Conservation (phyloP, 176 grass and related monocot species). For the Elaeis guineensis region DNA sequence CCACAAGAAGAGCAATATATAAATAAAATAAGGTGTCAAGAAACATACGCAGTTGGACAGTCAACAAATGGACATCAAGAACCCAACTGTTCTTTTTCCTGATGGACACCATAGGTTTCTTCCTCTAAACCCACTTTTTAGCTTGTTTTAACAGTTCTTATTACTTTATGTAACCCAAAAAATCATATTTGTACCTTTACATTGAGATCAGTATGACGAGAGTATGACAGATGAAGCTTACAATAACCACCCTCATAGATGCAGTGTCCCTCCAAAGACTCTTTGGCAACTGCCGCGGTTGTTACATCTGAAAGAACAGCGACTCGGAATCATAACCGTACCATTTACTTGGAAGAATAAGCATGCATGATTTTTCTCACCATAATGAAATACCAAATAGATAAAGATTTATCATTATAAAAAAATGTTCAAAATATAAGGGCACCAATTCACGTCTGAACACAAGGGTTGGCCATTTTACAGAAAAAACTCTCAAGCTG, state of each 20-base stretch:
- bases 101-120: constrained; percentile 14
- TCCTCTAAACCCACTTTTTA: constrained; percentile 23
- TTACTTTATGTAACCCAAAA: constrained; percentile 28
- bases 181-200: constrained; percentile 93
- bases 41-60: constrained; percentile 31
- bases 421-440: no score
- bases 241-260: constrained; percentile 99
- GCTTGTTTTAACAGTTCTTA: constrained; percentile 18
- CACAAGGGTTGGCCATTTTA: no score
- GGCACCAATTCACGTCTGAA: no score
- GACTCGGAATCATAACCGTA: no score
- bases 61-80: not conserved
- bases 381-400: no score
- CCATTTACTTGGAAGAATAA: no score
- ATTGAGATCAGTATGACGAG: constrained; percentile 99
- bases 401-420: no score
- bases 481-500: no score
- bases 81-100: constrained; percentile 8
- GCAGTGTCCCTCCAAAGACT: constrained; percentile 97
- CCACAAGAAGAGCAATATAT: not conserved
- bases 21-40: constrained; percentile 14
- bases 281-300: constrained; percentile 80
- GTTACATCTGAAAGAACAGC: constrained; percentile 39
- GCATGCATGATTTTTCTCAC: no score
- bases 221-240: constrained; percentile 99